Base-by-base conservation (phyloP, 163 green algal genomes). In the Trebouxiophyceae sp. region DNA sequence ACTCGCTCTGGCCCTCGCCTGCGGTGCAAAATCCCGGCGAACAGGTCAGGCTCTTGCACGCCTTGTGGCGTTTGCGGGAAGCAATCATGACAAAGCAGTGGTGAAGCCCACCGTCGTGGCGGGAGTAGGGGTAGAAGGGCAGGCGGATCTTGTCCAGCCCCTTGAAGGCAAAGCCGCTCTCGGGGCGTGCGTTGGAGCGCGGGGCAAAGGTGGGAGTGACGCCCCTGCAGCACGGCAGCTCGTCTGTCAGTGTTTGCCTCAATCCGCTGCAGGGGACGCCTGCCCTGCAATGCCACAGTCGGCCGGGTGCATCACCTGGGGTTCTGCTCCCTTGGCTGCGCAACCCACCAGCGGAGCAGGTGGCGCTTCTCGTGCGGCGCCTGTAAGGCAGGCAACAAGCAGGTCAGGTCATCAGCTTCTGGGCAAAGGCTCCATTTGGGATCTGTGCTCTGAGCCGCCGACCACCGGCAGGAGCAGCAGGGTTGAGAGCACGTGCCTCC, bases 271-370 rank as follows among this genome's bases (percentile, higher is more conserved):
- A n/a, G n/a, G n/a, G n/a, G n/a, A n/a, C n/a, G n/a, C n/a, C n/a
- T n/a, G n/a, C n/a, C n/a, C n/a, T n/a, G n/a, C n/a, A n/a, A n/a
- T n/a, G n/a, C n/a, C n/a, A n/a, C n/a, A n/a, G n/a, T n/a, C n/a
- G n/a, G n/a, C n/a, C n/a, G n/a, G n/a, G n/a, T n/a, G n/a, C n/a
- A n/a, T n/a, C n/a, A n/a, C n/a, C n/a, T 32, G 2, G 47, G 31
- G 45, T 57, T 57, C 47, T 28, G 19, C 47, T 57, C 47, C 47
- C 8, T 28, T 24, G 47, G 47, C 47, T 57, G 47, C 22, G 29
- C 47, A 22, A 72, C 47, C 58, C 66, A 72, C 57, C 59, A 72
- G 30, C 66, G 66, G 32, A 67, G 58, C 66, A 72, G 54, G 39
- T 71, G 65, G 7, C 65, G 39, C 47, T 72, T 72, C 45, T 72